phyloP scores from a whole-genome alignment of 208 protist genomes.

The Trypanosoma mega region DNA sequence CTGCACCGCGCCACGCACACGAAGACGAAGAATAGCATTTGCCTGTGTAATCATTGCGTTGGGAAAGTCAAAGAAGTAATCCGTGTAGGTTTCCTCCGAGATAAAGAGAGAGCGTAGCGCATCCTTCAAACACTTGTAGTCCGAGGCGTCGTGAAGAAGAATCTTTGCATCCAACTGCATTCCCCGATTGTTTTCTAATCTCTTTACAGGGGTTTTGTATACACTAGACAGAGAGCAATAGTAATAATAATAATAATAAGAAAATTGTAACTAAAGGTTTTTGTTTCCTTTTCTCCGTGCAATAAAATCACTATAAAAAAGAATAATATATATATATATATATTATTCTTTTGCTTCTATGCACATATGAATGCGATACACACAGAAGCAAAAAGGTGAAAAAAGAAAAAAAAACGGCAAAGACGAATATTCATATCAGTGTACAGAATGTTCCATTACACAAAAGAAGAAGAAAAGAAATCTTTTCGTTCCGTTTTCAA shows the following conservation, averaged over 20 bases:
- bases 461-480: too few relatives aligned
- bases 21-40: conserved; percentile 57
- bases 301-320: too few relatives aligned
- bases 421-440: too few relatives aligned
- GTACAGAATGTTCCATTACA: too few relatives aligned
- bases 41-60: conserved; percentile 31
- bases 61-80: conserved; percentile 79
- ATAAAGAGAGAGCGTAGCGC: conserved; percentile 30
- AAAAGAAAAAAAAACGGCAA: neutral
- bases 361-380: neutral
- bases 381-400: neutral
- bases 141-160: conserved; percentile 34
- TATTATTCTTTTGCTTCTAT: too few relatives aligned
- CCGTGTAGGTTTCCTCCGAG: conserved; percentile 50
- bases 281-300: too few relatives aligned
- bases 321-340: too few relatives aligned
- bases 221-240: neutral
- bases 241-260: too few relatives aligned
- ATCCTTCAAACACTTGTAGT: conserved; percentile 36
- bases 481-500: too few relatives aligned
- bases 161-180: conserved; percentile 79
- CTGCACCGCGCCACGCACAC: conserved; percentile 35
- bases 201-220: neutral
- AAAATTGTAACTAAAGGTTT: too few relatives aligned
- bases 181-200: neutral